phyloP scores from a whole-genome alignment of 257 asterid genomes.

The Solanum medicagineum region DNA sequence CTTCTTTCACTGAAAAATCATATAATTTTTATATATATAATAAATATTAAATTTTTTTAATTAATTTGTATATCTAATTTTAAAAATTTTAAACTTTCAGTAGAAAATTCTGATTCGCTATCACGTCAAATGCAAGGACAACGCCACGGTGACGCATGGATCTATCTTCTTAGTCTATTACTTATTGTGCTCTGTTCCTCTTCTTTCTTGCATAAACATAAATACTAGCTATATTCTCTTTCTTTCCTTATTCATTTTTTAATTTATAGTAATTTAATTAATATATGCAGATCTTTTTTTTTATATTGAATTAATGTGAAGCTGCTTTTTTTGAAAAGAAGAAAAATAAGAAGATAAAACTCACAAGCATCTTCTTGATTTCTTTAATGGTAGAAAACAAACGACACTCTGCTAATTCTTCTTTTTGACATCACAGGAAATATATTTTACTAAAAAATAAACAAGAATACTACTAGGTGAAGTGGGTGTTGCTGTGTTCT shows the following conservation, averaged over 20 bases:
- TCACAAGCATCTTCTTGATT: slow-evolving; percentile 10
- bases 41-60: no score
- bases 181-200: neutral
- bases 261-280: neutral
- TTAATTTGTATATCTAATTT: no score
- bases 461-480: neutral
- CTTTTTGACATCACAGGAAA: neutral
- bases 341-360: neutral
- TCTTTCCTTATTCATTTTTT: neutral
- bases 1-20: no score
- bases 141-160: slow-evolving; percentile 15
- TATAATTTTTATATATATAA: no score
- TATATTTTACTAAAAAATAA: neutral
- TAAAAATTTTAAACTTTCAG: no score
- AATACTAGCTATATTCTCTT: neutral
- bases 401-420: neutral
- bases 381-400: neutral
- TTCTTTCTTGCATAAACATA: neutral
- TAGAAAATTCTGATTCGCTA: no score
- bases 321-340: neutral
- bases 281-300: neutral
- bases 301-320: neutral
- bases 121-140: neutral
- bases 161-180: neutral
- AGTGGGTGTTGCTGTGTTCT: neutral